Conservation (phyloP, 352 stramenopile genomes). For the Pythium pyrilobum region DNA sequence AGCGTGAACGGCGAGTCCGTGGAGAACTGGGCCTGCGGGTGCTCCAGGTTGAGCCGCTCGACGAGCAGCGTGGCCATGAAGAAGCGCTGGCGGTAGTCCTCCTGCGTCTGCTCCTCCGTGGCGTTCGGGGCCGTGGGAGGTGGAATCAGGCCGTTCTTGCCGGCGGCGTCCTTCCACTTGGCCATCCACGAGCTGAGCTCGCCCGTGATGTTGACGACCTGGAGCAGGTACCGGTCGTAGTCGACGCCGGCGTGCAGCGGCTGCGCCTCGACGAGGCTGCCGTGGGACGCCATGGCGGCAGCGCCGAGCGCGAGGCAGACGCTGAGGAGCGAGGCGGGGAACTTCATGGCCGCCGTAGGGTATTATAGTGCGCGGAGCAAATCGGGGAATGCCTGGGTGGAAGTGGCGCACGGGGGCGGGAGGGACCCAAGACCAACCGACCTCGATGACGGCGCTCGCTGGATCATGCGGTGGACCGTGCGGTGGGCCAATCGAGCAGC, state of each 20-base stretch:
- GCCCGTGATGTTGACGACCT: constrained; percentile 26
- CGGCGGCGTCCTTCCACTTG: constrained; percentile 21
- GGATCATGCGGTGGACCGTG: too few species aligned
- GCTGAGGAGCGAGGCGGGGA: too few species aligned
- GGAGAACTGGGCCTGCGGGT: constrained; percentile 38
- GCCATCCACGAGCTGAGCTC: constrained; percentile 35
- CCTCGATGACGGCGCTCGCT: too few species aligned
- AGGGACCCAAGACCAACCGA: too few species aligned
- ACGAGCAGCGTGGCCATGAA: constrained; percentile 42
- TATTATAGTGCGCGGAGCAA: too few species aligned
- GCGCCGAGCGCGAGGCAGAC: too few species aligned
- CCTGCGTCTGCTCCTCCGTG: constrained; percentile 19
- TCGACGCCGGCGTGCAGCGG: constrained; percentile 45
- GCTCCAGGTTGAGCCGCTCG: constrained; percentile 21
- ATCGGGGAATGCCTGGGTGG: too few species aligned
- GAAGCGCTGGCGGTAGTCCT: constrained; percentile 40
- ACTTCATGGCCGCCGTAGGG: too few species aligned
- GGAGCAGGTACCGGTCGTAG: constrained; percentile 38
- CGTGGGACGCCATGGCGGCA: too few species aligned
- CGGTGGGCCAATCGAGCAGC: too few species aligned
- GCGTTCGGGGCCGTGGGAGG: constrained; percentile 28
- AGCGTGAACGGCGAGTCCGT: constrained; percentile 46
- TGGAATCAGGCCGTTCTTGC: constrained; percentile 31
- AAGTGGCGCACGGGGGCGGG: too few species aligned
- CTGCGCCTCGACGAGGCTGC: constrained; percentile 15